Evolutionary conservation across 2,329 filamentous ascomycete species (phyloP).

Genomic region (Fusarium tuaranense): DNA sequence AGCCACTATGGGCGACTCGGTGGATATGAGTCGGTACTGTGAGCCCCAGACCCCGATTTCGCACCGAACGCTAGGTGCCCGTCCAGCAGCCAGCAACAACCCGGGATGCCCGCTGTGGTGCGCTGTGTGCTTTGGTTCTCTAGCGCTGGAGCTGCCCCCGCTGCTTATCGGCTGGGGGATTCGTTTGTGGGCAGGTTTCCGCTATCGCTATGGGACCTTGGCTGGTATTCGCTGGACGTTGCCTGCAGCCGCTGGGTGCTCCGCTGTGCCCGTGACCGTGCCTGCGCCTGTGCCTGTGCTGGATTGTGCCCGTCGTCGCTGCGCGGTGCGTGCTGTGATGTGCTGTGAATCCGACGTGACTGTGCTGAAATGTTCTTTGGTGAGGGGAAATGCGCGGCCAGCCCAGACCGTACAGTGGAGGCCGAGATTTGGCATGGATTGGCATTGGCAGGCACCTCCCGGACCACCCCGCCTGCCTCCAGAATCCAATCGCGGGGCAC

Average conservation of each 20-base stretch:
- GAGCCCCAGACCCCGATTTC: conserved; percentile 31
- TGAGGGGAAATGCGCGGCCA: conserved; percentile 51
- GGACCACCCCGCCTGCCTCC: conserved; percentile 1
- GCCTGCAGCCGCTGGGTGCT: neutral
- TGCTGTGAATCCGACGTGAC: conserved; percentile 40
- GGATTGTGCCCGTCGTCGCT: conserved; percentile 13
- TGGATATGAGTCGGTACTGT: conserved; percentile 24
- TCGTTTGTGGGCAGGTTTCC: neutral
- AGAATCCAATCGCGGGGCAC: conserved; percentile 10
- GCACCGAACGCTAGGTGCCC: conserved; percentile 22
- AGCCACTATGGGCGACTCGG: conserved; percentile 30
- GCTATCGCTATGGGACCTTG: neutral
- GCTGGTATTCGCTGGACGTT: neutral
- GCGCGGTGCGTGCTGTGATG: conserved; percentile 37
- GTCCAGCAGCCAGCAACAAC: neutral
- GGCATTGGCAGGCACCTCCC: conserved; percentile 5
- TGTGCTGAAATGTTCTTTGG: conserved; percentile 60
- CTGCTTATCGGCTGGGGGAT: neutral
- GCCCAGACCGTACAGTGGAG: conserved; percentile 10
- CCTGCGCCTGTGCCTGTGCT: conserved; percentile 24
- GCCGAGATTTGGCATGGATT: conserved; percentile 15
- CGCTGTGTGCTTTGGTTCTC: neutral
- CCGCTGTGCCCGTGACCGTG: conserved; percentile 1
- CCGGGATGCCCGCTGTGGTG: neutral
- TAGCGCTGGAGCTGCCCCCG: neutral